Evolutionary conservation across 176 grass and related monocot genomes (phyloP), one percentile per base, ranked within the genome.

Genomic region (Tillandsia fasciculata): DNA sequence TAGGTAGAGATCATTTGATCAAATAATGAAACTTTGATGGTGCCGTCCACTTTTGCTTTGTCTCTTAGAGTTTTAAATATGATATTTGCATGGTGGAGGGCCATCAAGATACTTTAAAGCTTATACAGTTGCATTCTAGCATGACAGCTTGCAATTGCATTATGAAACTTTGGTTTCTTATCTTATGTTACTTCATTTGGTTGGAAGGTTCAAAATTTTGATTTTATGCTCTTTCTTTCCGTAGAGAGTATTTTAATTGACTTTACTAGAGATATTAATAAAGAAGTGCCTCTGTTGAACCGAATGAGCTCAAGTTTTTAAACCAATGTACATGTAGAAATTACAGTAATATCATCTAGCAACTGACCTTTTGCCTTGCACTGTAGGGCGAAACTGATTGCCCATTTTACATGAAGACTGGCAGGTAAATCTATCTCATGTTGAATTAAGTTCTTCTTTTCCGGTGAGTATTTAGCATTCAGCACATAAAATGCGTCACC

Each of bases 391-490:
- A 93, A 88, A 51, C 52, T 69, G 90, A 99, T 86, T 99, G 94
- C 29, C 76, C 94, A 64, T 99, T 99, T 86, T 99, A 93, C 69
- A 65, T 99, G 70, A 93, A 99, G 80, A 99, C 82, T 59, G 90
- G 94, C 80, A 90, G 89, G 93, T 97, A 79, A 49, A 42, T 33
- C 65, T 17, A 74, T 52, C 65, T 68, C 63, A 1, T 65, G 22
- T 65, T 77, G 11, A 47, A 71, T 42, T 65, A 15, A 50, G 42
- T 15, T 66, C 5, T 50, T 51, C 72, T 78, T 11, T 27, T 82
- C 64, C 13, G 33, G 20, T 48, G 70, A 12, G 48, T 3, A 76
- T 81, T 52, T 27, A 47, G 48, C 78, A 49, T 29, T 81, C 26
- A 79, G 11, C 24, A 57, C 48, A 15, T 11, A 70, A 69, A 15